A percentile compares a stretch with the other conserved stretches of the same genome.
phyloP scores from a whole-genome alignment of 2,329 filamentous ascomycete genomes.

The Neofusicoccum kwambonambiense region DNA sequence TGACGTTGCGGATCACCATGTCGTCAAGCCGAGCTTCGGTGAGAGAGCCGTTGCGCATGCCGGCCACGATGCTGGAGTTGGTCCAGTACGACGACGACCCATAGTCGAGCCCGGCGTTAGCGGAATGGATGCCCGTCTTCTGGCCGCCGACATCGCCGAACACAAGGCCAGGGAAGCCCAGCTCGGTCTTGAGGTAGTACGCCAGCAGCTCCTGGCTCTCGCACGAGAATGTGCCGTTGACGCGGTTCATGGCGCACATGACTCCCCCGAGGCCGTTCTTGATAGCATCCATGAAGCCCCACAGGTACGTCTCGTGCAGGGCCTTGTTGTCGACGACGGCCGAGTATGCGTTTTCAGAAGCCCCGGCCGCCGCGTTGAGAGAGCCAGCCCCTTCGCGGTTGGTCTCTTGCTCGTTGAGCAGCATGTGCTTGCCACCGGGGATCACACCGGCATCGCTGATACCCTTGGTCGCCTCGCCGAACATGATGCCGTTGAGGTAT shows the following conservation, averaged over 20 bases:
- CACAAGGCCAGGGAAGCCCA: slow-evolving; percentile 32
- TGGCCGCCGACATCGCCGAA: slow-evolving; percentile 26
- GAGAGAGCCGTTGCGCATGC: slow-evolving; percentile 42
- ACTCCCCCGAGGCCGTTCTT: slow-evolving; percentile 69
- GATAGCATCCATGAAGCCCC: slow-evolving; percentile 75
- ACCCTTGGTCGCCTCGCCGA: background rate
- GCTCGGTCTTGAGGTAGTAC: slow-evolving; percentile 51
- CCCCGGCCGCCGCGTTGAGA: background rate
- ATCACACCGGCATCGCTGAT: slow-evolving; percentile 57
- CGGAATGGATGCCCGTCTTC: slow-evolving; percentile 27
- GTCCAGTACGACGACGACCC: background rate
- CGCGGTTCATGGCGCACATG: slow-evolving; percentile 69
- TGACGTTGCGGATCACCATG: slow-evolving; percentile 49
- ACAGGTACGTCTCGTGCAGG: slow-evolving; percentile 71
- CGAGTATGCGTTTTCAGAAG: slow-evolving; percentile 52
- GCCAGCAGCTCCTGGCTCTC: slow-evolving; percentile 47
- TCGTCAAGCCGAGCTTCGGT: slow-evolving; percentile 44
- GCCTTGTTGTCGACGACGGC: slow-evolving; percentile 72
- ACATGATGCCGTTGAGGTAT: slow-evolving; percentile 2
- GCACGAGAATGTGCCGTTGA: slow-evolving; percentile 46
- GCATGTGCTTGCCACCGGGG: slow-evolving; percentile 64
- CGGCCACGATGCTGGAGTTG: slow-evolving; percentile 35
- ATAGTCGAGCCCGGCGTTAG: slow-evolving; percentile 29
- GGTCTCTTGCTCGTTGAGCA: slow-evolving; percentile 54
- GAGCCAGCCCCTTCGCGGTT: slow-evolving; percentile 33